Percentiles rank a stretch among this genome's conserved stretches.
Evolutionary conservation across 257 asterid species (phyloP).

Genomic region (Solanum infundibuliforme): DNA sequence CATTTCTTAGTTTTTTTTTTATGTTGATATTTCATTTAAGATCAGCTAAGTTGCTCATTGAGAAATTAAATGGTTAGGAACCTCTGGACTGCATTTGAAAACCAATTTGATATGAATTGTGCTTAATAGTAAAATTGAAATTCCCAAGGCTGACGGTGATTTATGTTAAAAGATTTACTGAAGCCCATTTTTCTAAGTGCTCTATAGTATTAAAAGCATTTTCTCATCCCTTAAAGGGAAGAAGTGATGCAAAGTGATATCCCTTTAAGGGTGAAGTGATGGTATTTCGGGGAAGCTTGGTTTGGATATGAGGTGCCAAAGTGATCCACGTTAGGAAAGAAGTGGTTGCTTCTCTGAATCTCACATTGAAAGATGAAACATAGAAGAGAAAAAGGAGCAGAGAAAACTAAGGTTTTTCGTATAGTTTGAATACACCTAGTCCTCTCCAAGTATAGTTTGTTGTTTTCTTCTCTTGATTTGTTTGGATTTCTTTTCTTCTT

Average conservation of each 20-base stretch:
- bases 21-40: background rate
- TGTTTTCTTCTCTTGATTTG: background rate
- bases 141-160: background rate
- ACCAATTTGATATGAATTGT: background rate
- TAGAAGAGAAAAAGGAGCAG: background rate
- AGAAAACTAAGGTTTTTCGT: background rate
- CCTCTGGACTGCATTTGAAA: background rate
- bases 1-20: background rate
- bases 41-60: background rate
- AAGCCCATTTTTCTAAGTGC: background rate
- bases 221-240: background rate
- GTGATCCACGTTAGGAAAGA: background rate
- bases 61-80: background rate
- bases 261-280: background rate
- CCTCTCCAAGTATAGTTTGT: background rate
- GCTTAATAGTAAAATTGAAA: background rate
- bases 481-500: too few relatives aligned
- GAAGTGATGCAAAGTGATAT: background rate
- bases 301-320: background rate
- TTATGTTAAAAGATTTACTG: background rate
- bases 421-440: background rate
- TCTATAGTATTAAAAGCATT: background rate
- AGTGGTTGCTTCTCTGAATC: background rate
- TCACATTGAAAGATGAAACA: background rate
- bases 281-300: background rate